Evolutionary conservation across 805 yeast genomes (phyloP).

Genomic region (Groenewaldozyma salmanticensis): DNA sequence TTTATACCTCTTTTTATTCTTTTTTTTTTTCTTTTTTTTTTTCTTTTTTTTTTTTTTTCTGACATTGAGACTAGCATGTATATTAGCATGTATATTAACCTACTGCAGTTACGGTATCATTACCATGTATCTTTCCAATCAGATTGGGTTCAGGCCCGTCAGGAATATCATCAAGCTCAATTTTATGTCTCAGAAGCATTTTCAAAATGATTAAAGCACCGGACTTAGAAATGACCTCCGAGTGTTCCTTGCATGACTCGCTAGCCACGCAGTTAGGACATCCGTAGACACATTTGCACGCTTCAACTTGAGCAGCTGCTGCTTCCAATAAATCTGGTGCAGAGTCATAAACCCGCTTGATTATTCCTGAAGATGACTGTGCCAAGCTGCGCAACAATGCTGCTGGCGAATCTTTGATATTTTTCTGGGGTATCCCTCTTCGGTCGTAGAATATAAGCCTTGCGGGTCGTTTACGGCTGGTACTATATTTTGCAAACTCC

Average conservation of each 20-base stretch:
- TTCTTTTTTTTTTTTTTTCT: too few species aligned
- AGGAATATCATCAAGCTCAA: constrained; percentile 35
- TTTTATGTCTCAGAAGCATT: constrained; percentile 43
- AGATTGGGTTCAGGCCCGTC: constrained; percentile 29
- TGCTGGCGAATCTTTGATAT: background rate
- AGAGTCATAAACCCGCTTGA: constrained; percentile 70
- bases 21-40: background rate
- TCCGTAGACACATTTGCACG: constrained; percentile 55
- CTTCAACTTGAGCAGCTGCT: constrained; percentile 48
- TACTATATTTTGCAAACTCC: constrained; percentile 73
- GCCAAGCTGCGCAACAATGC: background rate
- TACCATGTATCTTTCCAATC: constrained; percentile 2
- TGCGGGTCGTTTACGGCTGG: constrained; percentile 73
- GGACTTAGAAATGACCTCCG: constrained; percentile 76
- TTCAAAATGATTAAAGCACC: constrained; percentile 69
- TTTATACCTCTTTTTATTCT: too few species aligned
- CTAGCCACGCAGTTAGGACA: constrained; percentile 86
- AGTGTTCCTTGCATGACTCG: constrained; percentile 68
- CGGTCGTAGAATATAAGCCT: constrained; percentile 77
- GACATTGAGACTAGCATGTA: too few species aligned
- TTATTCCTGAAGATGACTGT: constrained; percentile 71
- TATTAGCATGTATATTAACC: too few species aligned
- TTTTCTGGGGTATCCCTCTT: constrained; percentile 36
- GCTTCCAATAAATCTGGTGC: constrained; percentile 50
- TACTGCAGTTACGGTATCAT: background rate